Evolutionary conservation across 306 rosid genomes (phyloP).

Genomic region (Quercus parvula): DNA sequence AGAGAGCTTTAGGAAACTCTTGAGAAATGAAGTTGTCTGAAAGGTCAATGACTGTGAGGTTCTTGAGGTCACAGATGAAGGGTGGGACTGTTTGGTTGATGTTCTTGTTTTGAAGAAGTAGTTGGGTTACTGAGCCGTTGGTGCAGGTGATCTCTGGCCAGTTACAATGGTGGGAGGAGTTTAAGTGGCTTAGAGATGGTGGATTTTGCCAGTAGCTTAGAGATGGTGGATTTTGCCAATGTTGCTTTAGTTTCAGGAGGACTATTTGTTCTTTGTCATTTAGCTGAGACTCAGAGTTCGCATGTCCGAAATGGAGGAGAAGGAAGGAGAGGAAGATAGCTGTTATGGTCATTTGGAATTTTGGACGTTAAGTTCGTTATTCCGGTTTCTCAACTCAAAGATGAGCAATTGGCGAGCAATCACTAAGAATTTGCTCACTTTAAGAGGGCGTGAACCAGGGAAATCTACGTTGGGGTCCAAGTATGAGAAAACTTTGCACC

Average conservation of each 20-base stretch:
- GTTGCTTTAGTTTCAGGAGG: constrained; percentile 40
- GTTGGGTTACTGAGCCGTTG: constrained; percentile 38
- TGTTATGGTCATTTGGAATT: constrained; percentile 26
- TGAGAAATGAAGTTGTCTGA: constrained; percentile 29
- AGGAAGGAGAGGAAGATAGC: constrained; percentile 23
- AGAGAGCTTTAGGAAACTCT: constrained; percentile 52
- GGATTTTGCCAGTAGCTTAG: constrained; percentile 11
- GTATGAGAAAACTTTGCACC: too few relatives aligned
- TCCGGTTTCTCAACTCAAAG: neutral
- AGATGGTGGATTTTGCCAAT: constrained; percentile 33
- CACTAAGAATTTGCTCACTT: too few relatives aligned
- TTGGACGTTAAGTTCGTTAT: neutral
- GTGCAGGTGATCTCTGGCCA: constrained; percentile 63
- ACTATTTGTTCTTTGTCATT: constrained; percentile 43
- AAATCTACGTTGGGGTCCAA: too few relatives aligned
- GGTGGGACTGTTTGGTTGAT: constrained; percentile 42
- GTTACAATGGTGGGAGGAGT: constrained; percentile 43
- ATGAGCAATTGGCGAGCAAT: too few relatives aligned
- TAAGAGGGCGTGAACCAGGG: too few relatives aligned
- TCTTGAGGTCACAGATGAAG: constrained; percentile 64
- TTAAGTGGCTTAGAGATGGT: constrained; percentile 26
- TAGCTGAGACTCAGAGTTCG: constrained; percentile 30
- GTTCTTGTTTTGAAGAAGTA: neutral
- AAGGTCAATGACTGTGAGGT: constrained; percentile 50
- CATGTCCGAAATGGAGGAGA: constrained; percentile 20